Percentiles rank a stretch among this genome's conserved stretches.
Evolutionary conservation across 768 basidiomycete genomes (phyloP).

Genomic region (Psilocybe tampanensis): DNA sequence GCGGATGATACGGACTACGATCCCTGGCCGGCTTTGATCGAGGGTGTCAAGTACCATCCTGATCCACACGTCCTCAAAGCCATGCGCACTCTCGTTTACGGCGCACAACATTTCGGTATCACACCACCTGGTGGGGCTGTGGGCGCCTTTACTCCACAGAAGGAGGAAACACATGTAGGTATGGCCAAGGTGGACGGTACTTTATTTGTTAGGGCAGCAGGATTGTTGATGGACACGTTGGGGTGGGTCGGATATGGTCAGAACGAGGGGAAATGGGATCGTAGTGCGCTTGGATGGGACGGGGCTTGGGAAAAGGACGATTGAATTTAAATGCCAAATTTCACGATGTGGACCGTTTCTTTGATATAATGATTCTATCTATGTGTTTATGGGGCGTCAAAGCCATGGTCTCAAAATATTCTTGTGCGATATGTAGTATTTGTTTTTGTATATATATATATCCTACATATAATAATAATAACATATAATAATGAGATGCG

Average conservation of each 20-base stretch:
- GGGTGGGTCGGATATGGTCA: constrained; percentile 61
- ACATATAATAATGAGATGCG: no score
- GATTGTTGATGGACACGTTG: constrained; percentile 54
- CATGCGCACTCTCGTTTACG: constrained; percentile 49
- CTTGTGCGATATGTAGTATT: no score
- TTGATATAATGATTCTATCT: no score
- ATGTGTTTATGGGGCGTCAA: no score
- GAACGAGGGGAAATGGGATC: constrained; percentile 51
- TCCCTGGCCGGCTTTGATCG: constrained; percentile 54
- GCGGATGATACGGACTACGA: constrained; percentile 41
- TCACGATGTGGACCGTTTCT: no score
- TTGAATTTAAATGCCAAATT: background rate
- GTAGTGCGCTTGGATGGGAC: constrained; percentile 61
- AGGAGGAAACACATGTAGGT: constrained; percentile 48
- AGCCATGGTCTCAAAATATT: no score
- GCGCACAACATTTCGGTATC: constrained; percentile 47
- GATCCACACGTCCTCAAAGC: constrained; percentile 58
- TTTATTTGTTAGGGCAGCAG: constrained; percentile 58
- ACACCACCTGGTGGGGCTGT: constrained; percentile 39
- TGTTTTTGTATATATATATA: no score
- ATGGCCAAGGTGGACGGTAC: constrained; percentile 54
- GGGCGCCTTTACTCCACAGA: constrained; percentile 39
- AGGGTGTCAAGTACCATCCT: constrained; percentile 46
- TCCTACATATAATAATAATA: no score
- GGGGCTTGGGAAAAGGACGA: constrained; percentile 47